A percentile compares a stretch with the other conserved stretches of the same genome.
These are phyloP conservation scores for Phytophthora sojae DNA, from an alignment of 352 stramenopile species.

Conservation along the genomic window DNA sequence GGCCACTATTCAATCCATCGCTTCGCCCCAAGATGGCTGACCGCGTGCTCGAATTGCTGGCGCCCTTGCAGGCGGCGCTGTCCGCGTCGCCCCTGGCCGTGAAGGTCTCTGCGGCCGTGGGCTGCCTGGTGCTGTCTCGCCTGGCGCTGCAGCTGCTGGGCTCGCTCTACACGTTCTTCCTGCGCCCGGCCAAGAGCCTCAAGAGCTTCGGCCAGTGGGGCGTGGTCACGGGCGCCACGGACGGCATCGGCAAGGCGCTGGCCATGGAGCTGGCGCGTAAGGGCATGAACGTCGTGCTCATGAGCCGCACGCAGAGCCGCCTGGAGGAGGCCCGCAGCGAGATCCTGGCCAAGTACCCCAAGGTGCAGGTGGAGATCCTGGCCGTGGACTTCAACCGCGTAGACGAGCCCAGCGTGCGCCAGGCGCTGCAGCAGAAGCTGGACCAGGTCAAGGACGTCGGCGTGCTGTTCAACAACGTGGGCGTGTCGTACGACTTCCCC, in stretches of 20 bases:
- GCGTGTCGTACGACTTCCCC: constrained; percentile 98
- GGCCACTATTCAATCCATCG: constrained; percentile 17
- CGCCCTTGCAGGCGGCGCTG: constrained; percentile 43
- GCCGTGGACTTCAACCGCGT: constrained; percentile 96
- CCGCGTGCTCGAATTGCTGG: constrained; percentile 33
- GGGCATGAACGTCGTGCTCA: constrained; percentile 97
- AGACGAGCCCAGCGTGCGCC: constrained; percentile 73
- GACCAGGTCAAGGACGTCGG: constrained; percentile 93
- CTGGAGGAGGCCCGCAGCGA: constrained; percentile 94
- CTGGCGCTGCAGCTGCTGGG: constrained; percentile 59
- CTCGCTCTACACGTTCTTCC: constrained; percentile 88
- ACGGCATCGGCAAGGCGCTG: constrained; percentile 93
- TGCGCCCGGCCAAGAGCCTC: constrained; percentile 94
- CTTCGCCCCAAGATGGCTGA: constrained; percentile 31
- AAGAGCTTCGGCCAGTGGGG: constrained; percentile 97
- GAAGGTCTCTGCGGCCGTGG: constrained; percentile 53
- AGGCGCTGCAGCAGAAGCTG: constrained; percentile 59
- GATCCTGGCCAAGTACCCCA: constrained; percentile 94
- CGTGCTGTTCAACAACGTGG: constrained; percentile 99
- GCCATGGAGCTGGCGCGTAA: constrained; percentile 97
- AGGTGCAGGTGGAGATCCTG: constrained; percentile 87
- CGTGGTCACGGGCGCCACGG: constrained; percentile 97
- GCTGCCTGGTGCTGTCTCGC: constrained; percentile 58
- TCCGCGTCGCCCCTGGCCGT: constrained; percentile 45
- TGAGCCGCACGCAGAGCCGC: constrained; percentile 97